Evolutionary conservation across 805 yeast genomes (phyloP).

Genomic region (Candida ponderosae): DNA sequence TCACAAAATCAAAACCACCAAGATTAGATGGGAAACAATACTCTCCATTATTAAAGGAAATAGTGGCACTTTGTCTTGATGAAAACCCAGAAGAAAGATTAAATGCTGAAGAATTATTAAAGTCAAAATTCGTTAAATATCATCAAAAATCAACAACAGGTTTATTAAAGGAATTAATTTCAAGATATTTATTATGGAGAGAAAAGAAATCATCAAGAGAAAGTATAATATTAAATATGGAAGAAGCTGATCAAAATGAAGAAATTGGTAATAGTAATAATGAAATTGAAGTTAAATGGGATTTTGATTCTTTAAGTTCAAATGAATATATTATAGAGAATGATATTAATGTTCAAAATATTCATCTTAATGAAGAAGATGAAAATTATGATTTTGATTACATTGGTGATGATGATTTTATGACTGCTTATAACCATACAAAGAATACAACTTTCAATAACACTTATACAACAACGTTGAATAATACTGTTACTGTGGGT

Average conservation of each 20-base stretch:
- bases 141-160: slow-evolving; percentile 55
- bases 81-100: slow-evolving; percentile 89
- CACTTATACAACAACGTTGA: slow-evolving; percentile 7
- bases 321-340: slow-evolving; percentile 68
- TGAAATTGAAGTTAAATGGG: slow-evolving; percentile 65
- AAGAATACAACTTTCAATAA: slow-evolving; percentile 23
- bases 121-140: slow-evolving; percentile 56
- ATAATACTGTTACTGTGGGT: slow-evolving; percentile 10
- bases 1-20: slow-evolving; percentile 91
- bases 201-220: slow-evolving; percentile 54
- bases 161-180: slow-evolving; percentile 63
- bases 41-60: slow-evolving; percentile 69
- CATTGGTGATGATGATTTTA: slow-evolving; percentile 15
- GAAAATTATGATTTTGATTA: background rate
- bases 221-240: slow-evolving; percentile 32
- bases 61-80: slow-evolving; percentile 86
- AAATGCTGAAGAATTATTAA: slow-evolving; percentile 74
- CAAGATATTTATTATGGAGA: slow-evolving; percentile 69
- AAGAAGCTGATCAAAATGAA: slow-evolving; percentile 31
- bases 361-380: slow-evolving; percentile 14
- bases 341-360: slow-evolving; percentile 42
- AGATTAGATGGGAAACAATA: slow-evolving; percentile 87
- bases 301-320: slow-evolving; percentile 74
- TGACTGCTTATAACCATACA: slow-evolving; percentile 19
- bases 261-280: slow-evolving; percentile 12